A percentile compares a stretch with the other conserved stretches of the same genome.
These are phyloP conservation scores for Rhizopus delemar DNA, from an alignment of 371 early-diverging fungal genomes.

Conservation along the genomic window DNA sequence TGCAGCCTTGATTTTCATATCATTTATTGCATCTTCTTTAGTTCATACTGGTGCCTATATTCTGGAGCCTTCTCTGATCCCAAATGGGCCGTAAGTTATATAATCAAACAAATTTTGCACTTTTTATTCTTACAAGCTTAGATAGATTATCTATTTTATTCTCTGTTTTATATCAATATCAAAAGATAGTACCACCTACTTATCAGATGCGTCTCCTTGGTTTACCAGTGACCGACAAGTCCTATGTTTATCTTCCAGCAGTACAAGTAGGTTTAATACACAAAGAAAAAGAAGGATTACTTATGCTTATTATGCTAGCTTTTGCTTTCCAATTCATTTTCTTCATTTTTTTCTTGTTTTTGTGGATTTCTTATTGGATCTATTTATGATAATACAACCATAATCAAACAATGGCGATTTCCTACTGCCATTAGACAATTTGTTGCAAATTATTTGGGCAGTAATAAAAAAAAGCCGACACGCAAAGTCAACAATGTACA, in stretches of 20 bases:
- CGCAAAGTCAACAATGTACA: not conserved
- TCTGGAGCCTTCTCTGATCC: conserved; percentile 13
- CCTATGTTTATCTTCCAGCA: conserved; percentile 57
- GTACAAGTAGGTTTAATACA: conserved; percentile 46
- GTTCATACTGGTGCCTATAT: conserved; percentile 48
- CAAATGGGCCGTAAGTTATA: conserved; percentile 25
- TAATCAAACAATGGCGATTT: conserved; percentile 56
- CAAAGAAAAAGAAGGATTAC: not conserved
- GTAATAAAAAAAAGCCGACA: not conserved
- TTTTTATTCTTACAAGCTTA: not conserved
- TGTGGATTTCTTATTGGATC: conserved; percentile 61
- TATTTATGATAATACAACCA: conserved; percentile 49
- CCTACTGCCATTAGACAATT: conserved; percentile 37
- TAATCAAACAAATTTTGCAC: not conserved
- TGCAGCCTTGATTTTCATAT: conserved; percentile 53
- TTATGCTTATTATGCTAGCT: not conserved
- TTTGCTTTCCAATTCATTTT: conserved; percentile 46
- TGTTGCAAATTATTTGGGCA: conserved; percentile 27
- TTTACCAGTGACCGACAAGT: conserved; percentile 55
- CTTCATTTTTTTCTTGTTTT: conserved; percentile 49
- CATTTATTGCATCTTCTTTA: conserved; percentile 53
- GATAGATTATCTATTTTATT: conserved; percentile 56
- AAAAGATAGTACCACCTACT: conserved; percentile 51
- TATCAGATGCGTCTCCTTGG: conserved; percentile 57
- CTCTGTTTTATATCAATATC: conserved; percentile 59